A percentile compares a stretch with the other conserved stretches of the same genome.
Conservation (phyloP, 208 protist genomes). For the Trypanosoma cruzi region DNA sequence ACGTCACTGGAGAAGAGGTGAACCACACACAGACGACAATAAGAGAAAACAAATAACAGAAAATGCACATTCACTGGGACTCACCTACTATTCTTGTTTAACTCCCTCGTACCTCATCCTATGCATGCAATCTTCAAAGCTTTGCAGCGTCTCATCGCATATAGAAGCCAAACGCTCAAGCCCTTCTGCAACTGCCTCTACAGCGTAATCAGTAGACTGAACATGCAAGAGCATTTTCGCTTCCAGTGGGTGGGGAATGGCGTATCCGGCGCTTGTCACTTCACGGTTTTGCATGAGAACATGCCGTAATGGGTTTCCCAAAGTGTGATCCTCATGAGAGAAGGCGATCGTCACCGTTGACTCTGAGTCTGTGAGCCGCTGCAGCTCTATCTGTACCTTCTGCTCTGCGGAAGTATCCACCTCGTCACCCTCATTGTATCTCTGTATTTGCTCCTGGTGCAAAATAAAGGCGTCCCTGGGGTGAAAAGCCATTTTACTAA, state of each 20-base stretch:
- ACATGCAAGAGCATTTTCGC: constrained; percentile 94
- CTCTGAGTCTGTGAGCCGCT: constrained; percentile 76
- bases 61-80: neutral
- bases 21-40: constrained; percentile 1
- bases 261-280: constrained; percentile 89
- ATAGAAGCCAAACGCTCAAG: constrained; percentile 81
- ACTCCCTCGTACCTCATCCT: constrained; percentile 6
- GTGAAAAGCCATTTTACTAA: constrained; percentile 56
- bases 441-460: constrained; percentile 88
- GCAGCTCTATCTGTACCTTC: constrained; percentile 87
- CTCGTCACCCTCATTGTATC: constrained; percentile 89
- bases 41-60: constrained; percentile 18
- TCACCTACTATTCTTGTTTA: constrained; percentile 16
- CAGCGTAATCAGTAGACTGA: constrained; percentile 87
- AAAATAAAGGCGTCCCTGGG: constrained; percentile 86
- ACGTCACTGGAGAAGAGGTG: neutral
- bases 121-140: constrained; percentile 76
- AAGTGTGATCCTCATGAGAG: constrained; percentile 92
- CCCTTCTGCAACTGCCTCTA: constrained; percentile 79
- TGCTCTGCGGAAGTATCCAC: constrained; percentile 91
- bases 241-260: constrained; percentile 94
- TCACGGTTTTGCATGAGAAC: constrained; percentile 93
- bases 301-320: constrained; percentile 92
- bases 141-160: constrained; percentile 75
- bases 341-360: constrained; percentile 84